Evolutionary conservation across 2,329 filamentous ascomycete genomes (phyloP).

Genomic region (Pseudogymnoascus sp.): DNA sequence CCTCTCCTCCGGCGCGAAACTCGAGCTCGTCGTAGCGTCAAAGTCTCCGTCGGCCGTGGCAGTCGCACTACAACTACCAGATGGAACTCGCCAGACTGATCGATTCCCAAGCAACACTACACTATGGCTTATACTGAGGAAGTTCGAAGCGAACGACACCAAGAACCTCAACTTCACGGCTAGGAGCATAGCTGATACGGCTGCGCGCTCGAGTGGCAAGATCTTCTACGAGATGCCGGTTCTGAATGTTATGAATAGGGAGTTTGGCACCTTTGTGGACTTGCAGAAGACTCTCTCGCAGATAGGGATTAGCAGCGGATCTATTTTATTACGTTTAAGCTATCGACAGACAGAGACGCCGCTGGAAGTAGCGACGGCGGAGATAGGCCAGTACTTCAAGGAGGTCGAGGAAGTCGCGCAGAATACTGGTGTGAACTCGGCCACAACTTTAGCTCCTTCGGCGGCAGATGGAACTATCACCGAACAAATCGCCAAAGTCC

Average conservation of each 20-base stretch:
- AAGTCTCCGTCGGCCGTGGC: constrained; percentile 79
- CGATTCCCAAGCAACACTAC: constrained; percentile 85
- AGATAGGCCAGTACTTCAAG: constrained; percentile 70
- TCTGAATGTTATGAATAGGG: constrained; percentile 73
- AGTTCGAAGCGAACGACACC: constrained; percentile 70
- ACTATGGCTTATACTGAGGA: constrained; percentile 81
- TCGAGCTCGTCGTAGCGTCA: constrained; percentile 83
- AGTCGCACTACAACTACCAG: constrained; percentile 78
- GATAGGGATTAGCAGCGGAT: constrained; percentile 79
- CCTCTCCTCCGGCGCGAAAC: constrained; percentile 75
- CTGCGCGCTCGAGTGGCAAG: constrained; percentile 54
- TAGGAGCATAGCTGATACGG: constrained; percentile 62
- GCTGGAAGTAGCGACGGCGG: constrained; percentile 73
- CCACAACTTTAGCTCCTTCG: constrained; percentile 6
- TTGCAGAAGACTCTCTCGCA: constrained; percentile 85
- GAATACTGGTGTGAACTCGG: neutral
- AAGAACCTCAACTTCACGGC: constrained; percentile 73
- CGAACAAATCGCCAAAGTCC: constrained; percentile 12
- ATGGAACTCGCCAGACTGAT: constrained; percentile 64
- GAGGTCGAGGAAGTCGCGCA: constrained; percentile 15
- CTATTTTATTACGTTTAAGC: constrained; percentile 65
- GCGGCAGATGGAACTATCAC: constrained; percentile 16
- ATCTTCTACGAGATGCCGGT: constrained; percentile 84
- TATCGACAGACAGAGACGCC: constrained; percentile 72
- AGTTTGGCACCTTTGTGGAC: constrained; percentile 68